These are phyloP conservation scores for Hypoxylon sp. DNA, from an alignment of 2,329 filamentous ascomycete genomes.

Conservation along the genomic window DNA sequence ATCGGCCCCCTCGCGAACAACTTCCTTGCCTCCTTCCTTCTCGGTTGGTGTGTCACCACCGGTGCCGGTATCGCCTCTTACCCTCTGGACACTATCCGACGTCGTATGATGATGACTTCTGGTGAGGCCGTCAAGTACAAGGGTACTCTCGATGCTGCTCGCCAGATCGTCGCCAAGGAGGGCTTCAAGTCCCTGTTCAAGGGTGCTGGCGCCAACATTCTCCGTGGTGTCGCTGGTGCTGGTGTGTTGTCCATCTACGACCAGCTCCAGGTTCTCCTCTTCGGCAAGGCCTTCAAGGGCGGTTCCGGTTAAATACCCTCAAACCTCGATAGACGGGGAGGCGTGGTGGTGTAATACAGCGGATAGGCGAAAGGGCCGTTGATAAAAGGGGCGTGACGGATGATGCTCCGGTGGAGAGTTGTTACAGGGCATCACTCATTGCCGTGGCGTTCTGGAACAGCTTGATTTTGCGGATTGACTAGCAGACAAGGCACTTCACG, in stretches of 20 bases:
- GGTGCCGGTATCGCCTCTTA: constrained; percentile 99
- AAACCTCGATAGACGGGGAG: constrained; percentile 60
- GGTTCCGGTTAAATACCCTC: constrained; percentile 63
- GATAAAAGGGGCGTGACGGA: constrained; percentile 61
- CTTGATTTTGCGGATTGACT: constrained; percentile 54
- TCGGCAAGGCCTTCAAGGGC: constrained; percentile 99
- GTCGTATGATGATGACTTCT: constrained; percentile 99
- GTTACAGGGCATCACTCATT: constrained; percentile 54
- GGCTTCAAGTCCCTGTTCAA: constrained; percentile 99
- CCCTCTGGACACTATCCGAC: constrained; percentile 99
- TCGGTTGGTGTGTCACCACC: constrained; percentile 99
- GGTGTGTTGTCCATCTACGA: constrained; percentile 99
- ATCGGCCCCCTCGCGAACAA: constrained; percentile 92
- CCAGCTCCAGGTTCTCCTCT: constrained; percentile 98
- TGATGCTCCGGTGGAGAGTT: constrained; percentile 62
- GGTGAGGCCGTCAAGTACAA: constrained; percentile 99
- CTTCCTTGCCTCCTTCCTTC: constrained; percentile 99
- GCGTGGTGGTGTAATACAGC: constrained; percentile 55
- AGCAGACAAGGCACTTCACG: constrained; percentile 55
- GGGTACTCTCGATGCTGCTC: constrained; percentile 92
- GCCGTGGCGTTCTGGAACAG: constrained; percentile 56
- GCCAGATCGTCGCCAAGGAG: constrained; percentile 97
- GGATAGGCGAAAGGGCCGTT: constrained; percentile 52
- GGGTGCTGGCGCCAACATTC: constrained; percentile 99
- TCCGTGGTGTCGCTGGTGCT: constrained; percentile 99